Conservation (phyloP, 2,329 filamentous ascomycete species). For the Neoscytalidium dimidiatum region DNA sequence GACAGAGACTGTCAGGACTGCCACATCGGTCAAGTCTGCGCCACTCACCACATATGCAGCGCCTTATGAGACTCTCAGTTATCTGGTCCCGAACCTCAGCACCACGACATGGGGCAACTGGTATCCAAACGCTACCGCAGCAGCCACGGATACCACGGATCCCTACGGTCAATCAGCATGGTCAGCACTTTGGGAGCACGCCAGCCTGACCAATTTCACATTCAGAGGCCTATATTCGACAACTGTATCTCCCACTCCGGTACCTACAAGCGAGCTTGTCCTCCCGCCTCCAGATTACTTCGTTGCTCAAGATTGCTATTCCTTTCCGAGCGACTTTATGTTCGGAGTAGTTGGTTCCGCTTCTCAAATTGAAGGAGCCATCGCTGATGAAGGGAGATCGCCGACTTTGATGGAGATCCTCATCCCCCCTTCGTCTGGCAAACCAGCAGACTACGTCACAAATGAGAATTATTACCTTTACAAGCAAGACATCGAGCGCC, state of each 20-base stretch:
- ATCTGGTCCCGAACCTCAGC: slow-evolving; percentile 36
- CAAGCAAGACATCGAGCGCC: slow-evolving; percentile 47
- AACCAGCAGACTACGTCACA: slow-evolving; percentile 28
- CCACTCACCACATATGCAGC: slow-evolving; percentile 38
- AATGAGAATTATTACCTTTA: slow-evolving; percentile 51
- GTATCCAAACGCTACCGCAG: slow-evolving; percentile 37
- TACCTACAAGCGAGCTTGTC: slow-evolving; percentile 37
- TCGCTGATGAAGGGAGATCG: slow-evolving; percentile 41
- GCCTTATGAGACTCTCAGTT: slow-evolving; percentile 37
- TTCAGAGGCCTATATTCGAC: slow-evolving; percentile 41
- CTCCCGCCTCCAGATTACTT: slow-evolving; percentile 36
- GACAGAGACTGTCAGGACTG: slow-evolving; percentile 42
- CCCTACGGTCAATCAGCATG: slow-evolving; percentile 45
- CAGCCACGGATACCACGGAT: slow-evolving; percentile 35
- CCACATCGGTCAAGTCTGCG: slow-evolving; percentile 37
- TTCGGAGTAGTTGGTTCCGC: slow-evolving; percentile 47
- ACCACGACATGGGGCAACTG: slow-evolving; percentile 47
- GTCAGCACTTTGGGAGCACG: slow-evolving; percentile 39
- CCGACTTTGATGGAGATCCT: slow-evolving; percentile 43
- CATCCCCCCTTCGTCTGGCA: slow-evolving; percentile 27
- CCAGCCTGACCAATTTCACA: slow-evolving; percentile 40
- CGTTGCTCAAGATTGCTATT: slow-evolving; percentile 29
- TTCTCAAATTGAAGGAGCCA: slow-evolving; percentile 48
- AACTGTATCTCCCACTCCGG: slow-evolving; percentile 42
- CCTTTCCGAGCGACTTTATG: slow-evolving; percentile 38